Evolutionary conservation across 2,329 filamentous ascomycete species (phyloP), one percentile per base, ranked within the genome.

Genomic region (Aurifilum marmelostoma): DNA sequence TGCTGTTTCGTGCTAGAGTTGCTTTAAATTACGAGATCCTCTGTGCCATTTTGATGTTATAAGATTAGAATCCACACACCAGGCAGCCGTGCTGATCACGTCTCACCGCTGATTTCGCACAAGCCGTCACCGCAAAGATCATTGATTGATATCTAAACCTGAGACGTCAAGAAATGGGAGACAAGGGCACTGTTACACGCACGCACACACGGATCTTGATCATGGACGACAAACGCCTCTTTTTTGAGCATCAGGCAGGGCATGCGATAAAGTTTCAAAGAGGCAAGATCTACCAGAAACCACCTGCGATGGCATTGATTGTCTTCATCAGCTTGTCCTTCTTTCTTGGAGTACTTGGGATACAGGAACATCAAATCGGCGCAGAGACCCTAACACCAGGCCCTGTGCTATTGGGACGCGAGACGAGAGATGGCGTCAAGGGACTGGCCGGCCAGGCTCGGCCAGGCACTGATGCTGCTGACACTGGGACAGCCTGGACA

Each of bases 241-340:
- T 50, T 3, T 21, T 4, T 27, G 18, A 47, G 41, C 41, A n/a
- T 5, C 62, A 11, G 18, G 3, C 3, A 52, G 1, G 21, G 27
- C 3, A 18, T 32, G 43, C 29, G 43, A 59, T 11, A 24, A 29
- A 0, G 11, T 8, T 59, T 4, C 21, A 16, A 47, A 32, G 27
- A 34, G 43, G 27, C 18, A 62, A 18, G 37, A 21, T 47, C 27
- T 41, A 27, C 2, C 63, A 56, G 3, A 58, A 21, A 2, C 27
- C 58, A 41, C 21, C 37, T 0, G 41, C 54, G 11, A 62, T 47
- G 21, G 63, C 58, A 3, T 29, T 63, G 21, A 12, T 66, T 24
- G 16, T 56, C n/a, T 8, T 69, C 24, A 66, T 63, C 63, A 34
- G 32, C 27, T 21, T 69, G 11, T 62, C 62, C 3, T 32, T 69